These are phyloP conservation scores for Neurospora tetrasperma DNA, from an alignment of 495 filamentous ascomycete species.

Conservation along the genomic window DNA sequence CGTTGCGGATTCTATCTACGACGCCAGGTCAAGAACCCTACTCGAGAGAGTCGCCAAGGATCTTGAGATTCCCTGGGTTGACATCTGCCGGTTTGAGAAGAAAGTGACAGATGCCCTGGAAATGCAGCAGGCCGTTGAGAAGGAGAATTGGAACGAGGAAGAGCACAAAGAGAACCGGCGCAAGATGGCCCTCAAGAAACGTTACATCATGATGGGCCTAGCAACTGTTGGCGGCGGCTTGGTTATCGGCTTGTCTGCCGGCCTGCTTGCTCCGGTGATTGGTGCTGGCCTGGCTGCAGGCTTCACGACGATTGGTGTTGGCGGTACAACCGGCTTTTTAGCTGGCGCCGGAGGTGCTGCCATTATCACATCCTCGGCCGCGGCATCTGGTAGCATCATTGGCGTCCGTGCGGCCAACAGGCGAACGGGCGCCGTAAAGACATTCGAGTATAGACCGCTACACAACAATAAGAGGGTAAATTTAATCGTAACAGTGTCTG, in stretches of 20 bases:
- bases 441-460: slow-evolving; percentile 91
- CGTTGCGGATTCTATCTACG: slow-evolving; percentile 90
- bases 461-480: slow-evolving; percentile 98
- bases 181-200: slow-evolving; percentile 67
- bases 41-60: slow-evolving; percentile 73
- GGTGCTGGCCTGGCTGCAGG: slow-evolving; percentile 90
- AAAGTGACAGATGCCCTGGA: slow-evolving; percentile 93
- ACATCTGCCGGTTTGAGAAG: slow-evolving; percentile 95
- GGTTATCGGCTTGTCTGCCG: slow-evolving; percentile 92
- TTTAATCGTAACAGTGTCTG: slow-evolving; percentile 87
- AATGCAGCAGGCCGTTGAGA: slow-evolving; percentile 86
- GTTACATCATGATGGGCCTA: slow-evolving; percentile 91
- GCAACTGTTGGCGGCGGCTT: slow-evolving; percentile 93
- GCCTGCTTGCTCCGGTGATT: slow-evolving; percentile 85
- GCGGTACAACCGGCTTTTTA: slow-evolving; percentile 79
- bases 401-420: slow-evolving; percentile 75
- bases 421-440: slow-evolving; percentile 81
- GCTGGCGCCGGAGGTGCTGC: slow-evolving; percentile 89
- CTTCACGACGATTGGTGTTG: slow-evolving; percentile 88
- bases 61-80: slow-evolving; percentile 77
- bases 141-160: slow-evolving; percentile 95
- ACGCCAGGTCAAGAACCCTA: slow-evolving; percentile 75
- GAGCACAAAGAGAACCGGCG: slow-evolving; percentile 85
- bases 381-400: slow-evolving; percentile 77
- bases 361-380: slow-evolving; percentile 81